These are phyloP conservation scores for Oryza officinalis DNA, from an alignment of 176 grass and related monocot species.

Conservation along the genomic window DNA sequence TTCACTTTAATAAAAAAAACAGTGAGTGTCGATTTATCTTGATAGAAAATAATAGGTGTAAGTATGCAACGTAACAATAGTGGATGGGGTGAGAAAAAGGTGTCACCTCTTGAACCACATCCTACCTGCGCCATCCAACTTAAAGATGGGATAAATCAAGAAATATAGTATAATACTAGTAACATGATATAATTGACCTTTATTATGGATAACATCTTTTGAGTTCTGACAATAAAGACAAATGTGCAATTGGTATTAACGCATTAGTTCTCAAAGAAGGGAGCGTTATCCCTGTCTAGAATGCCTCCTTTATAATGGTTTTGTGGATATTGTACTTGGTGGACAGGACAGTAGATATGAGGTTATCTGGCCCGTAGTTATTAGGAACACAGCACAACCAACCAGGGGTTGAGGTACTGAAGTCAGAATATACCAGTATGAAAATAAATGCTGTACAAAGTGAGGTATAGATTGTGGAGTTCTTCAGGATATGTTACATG, in stretches of 20 bases:
- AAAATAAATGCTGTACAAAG: background rate
- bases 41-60: background rate
- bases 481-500: background rate
- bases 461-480: background rate
- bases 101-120: background rate
- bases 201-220: conserved; percentile 4
- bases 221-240: background rate
- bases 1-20: background rate
- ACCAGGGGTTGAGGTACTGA: background rate
- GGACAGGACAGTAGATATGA: background rate
- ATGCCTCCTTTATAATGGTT: background rate
- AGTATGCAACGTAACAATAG: background rate
- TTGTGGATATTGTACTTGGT: background rate
- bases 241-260: background rate
- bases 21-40: background rate
- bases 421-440: background rate
- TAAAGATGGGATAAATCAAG: conserved; percentile 3
- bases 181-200: background rate
- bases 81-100: background rate
- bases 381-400: background rate
- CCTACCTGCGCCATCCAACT: background rate
- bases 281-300: background rate
- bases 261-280: background rate
- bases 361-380: background rate
- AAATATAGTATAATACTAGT: background rate